Base-by-base conservation (phyloP, 2,329 filamentous ascomycete genomes). In the Ophiostoma piceae region DNA sequence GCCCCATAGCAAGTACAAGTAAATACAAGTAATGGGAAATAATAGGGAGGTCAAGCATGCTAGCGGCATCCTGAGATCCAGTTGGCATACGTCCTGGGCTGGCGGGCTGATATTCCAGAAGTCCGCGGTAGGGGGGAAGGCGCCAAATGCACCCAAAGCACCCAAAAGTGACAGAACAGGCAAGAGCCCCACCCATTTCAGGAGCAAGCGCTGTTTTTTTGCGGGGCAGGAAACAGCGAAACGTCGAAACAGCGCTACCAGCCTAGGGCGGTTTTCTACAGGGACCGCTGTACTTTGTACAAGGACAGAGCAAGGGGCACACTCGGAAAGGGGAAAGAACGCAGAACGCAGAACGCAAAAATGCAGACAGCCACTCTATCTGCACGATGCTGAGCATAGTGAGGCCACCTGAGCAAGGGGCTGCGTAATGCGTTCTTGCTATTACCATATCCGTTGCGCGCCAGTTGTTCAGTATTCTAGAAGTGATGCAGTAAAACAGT, bases 171-270 rank as follows among this genome's bases (percentile, higher is more conserved):
- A 37, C 65, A n/a, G 4, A 51, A 47, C 66, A 35, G 16, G 66
- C 5, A 16, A 29, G 41, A n/a, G 43, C 16, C 66, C 70, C 70
- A 68, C 70, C 60, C n/a, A 29, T 64, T 65, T 71, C 68, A 71
- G 70, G 70, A 71, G 70, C 70, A 69, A 69, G 70, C 68, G 70
- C 60, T 32, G 32, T 69, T 71, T 69, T 69, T 62, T 64, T 68
- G 70, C 68, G 68, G 70, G 68, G 66, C 70, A 6, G 29, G 66
- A 65, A 69, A 68, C 65, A 39, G 26, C 66, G 22, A 67, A 51
- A 67, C 66, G 43, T 43, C 70, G 66, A 71, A 71, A 71, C 68
- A 66, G 60, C 70, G 66, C 70, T 68, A 71, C 57, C 22, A 60
- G 9, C n/a, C 51, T 41, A 65, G 35, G 62, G 60, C 60, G 29